A percentile compares a stretch with the other conserved stretches of the same genome.
Conservation (phyloP, 345 rosid genomes). For the Lepidium didymum region DNA sequence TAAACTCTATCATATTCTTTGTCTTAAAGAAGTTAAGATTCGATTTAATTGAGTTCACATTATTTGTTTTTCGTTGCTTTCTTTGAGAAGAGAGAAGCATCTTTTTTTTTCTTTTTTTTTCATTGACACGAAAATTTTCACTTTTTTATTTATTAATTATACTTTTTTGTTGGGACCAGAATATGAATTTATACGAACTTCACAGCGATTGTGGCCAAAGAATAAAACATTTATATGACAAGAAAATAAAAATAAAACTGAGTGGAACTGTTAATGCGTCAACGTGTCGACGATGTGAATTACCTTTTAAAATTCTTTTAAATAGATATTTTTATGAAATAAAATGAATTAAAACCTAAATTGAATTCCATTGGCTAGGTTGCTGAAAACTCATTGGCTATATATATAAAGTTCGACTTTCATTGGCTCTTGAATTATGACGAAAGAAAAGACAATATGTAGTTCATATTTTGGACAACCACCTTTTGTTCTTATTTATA, state of each 20-base stretch:
- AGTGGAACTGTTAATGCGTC: slow-evolving; percentile 24
- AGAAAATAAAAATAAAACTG: neutral
- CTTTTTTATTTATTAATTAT: neutral
- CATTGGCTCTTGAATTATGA: slow-evolving; percentile 19
- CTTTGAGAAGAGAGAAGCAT: slow-evolving; percentile 15
- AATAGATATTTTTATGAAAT: neutral
- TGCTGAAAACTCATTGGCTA: slow-evolving; percentile 6
- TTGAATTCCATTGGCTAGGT: neutral
- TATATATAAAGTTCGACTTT: neutral
- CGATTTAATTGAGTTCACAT: slow-evolving; percentile 12
- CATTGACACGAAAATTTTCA: neutral
- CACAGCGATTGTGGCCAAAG: slow-evolving; percentile 9
- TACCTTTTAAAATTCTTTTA: neutral
- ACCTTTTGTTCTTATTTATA: slow-evolving; percentile 5
- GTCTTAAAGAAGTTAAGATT: slow-evolving; percentile 14
- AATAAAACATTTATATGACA: slow-evolving; percentile 25
- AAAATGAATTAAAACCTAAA: neutral
- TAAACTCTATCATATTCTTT: slow-evolving; percentile 15
- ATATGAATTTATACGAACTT: slow-evolving; percentile 22
- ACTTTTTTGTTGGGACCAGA: slow-evolving; percentile 21
- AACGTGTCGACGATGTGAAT: slow-evolving; percentile 16
- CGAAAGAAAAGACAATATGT: slow-evolving; percentile 23
- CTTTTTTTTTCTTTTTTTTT: slow-evolving; percentile 1
- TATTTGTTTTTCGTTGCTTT: slow-evolving; percentile 16
- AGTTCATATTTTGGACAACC: slow-evolving; percentile 1